These are phyloP conservation scores for Marchantia paleacea DNA, from an alignment of 225 moss, liverwort and hornwort genomes.

Conservation along the genomic window DNA sequence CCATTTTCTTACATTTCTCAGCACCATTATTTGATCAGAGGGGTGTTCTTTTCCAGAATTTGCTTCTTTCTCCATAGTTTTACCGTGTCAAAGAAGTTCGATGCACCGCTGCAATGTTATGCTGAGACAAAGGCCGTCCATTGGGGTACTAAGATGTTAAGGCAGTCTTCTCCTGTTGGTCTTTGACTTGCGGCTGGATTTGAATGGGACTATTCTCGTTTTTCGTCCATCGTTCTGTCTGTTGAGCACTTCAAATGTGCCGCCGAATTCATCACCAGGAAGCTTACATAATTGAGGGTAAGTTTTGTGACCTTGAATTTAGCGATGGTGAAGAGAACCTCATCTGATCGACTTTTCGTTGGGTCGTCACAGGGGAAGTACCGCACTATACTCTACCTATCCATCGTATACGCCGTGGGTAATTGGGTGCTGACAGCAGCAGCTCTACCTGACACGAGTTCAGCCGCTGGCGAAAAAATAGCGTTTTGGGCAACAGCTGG, in stretches of 20 bases:
- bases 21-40: too few relatives aligned
- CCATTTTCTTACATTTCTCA: too few relatives aligned
- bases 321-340: not conserved
- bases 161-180: too few relatives aligned
- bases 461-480: conserved; percentile 29
- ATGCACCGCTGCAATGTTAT: not conserved
- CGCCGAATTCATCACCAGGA: not conserved
- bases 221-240: not conserved
- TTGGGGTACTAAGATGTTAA: not conserved
- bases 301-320: not conserved
- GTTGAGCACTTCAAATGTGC: not conserved
- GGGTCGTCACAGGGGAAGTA: conserved; percentile 69
- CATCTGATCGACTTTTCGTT: not conserved
- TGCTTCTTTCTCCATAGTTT: too few relatives aligned
- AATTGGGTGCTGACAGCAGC: conserved; percentile 74
- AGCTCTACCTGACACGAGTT: conserved; percentile 56
- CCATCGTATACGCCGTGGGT: conserved; percentile 72
- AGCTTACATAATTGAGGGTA: not conserved
- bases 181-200: not conserved
- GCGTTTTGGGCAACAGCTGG: conserved; percentile 64
- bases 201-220: not conserved
- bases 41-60: too few relatives aligned
- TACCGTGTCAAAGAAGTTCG: not conserved
- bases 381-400: conserved; percentile 81
- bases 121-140: not conserved